A percentile compares a stretch with the other conserved stretches of the same genome.
phyloP scores from a whole-genome alignment of 345 rosid species.

The Camelina neglecta region DNA sequence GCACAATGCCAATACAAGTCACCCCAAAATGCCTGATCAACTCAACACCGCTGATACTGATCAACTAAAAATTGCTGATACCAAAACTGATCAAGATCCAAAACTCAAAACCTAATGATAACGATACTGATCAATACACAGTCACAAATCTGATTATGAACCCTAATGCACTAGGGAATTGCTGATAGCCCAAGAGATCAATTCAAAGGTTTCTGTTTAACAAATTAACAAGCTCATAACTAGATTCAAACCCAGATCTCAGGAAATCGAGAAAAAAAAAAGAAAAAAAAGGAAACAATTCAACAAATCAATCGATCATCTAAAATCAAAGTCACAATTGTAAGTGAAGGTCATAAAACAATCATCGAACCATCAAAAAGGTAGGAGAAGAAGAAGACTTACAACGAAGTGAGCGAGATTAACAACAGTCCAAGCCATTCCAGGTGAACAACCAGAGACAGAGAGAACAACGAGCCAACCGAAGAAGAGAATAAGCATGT shows the following conservation, averaged over 20 bases:
- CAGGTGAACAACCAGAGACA: slow-evolving; percentile 69
- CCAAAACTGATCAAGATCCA: background rate
- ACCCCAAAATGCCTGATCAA: slow-evolving; percentile 3
- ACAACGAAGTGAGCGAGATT: slow-evolving; percentile 73
- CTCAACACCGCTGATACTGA: background rate
- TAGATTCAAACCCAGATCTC: slow-evolving; percentile 35
- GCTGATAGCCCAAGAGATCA: slow-evolving; percentile 1
- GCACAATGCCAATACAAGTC: background rate
- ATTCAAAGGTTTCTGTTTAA: background rate
- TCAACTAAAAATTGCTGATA: slow-evolving; percentile 1
- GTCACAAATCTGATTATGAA: background rate
- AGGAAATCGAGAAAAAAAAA: background rate
- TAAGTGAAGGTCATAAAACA: background rate
- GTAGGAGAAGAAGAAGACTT: slow-evolving; percentile 29
- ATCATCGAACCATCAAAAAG: background rate
- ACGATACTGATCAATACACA: slow-evolving; percentile 12
- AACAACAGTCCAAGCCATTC: slow-evolving; percentile 88
- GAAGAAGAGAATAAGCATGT: slow-evolving; percentile 72
- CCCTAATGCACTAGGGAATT: background rate
- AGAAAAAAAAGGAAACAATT: background rate
- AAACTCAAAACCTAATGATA: background rate
- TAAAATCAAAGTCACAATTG: background rate
- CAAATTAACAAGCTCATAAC: background rate
- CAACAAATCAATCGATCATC: background rate
- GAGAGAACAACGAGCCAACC: slow-evolving; percentile 74